Conservation (phyloP, 1,284 basidiomycete genomes). For the Puccinia hordei region DNA sequence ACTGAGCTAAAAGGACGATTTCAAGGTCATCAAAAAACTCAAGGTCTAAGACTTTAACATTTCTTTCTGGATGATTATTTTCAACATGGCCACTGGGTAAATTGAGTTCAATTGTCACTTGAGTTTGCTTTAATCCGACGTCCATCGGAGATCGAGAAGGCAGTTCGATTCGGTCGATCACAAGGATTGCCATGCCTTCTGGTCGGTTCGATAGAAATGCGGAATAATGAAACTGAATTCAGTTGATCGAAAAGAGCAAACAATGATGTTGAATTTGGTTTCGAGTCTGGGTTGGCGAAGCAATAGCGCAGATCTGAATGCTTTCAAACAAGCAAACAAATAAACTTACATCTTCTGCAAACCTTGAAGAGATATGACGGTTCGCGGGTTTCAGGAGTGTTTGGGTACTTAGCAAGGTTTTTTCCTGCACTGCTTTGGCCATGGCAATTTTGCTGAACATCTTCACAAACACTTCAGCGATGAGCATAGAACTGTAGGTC, state of each 20-base stretch:
- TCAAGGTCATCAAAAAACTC: slow-evolving; percentile 46
- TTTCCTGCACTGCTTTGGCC: neutral
- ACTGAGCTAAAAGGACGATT: slow-evolving; percentile 31
- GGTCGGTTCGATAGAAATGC: neutral
- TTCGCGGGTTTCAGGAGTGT: neutral
- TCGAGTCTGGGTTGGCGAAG: neutral
- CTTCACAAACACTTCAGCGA: slow-evolving; percentile 28
- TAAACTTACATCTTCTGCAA: slow-evolving; percentile 24
- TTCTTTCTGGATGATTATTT: slow-evolving; percentile 12
- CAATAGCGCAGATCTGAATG: neutral
- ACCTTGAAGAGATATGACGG: slow-evolving; percentile 11
- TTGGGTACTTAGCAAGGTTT: neutral
- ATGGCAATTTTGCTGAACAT: slow-evolving; percentile 18
- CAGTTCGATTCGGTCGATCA: slow-evolving; percentile 24
- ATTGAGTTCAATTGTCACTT: slow-evolving; percentile 5
- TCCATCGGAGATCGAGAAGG: neutral
- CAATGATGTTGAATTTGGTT: neutral
- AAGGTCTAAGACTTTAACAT: slow-evolving; percentile 20
- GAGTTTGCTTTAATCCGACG: slow-evolving; percentile 2
- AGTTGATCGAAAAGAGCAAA: neutral
- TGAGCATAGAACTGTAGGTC: slow-evolving; percentile 23
- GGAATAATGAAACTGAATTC: slow-evolving; percentile 26
- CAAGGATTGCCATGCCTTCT: slow-evolving; percentile 1
- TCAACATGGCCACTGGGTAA: slow-evolving; percentile 3
- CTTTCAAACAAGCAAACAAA: neutral